These are phyloP conservation scores for Hymenoscyphus occultus DNA, from an alignment of 2,329 filamentous ascomycete species.

Conservation along the genomic window DNA sequence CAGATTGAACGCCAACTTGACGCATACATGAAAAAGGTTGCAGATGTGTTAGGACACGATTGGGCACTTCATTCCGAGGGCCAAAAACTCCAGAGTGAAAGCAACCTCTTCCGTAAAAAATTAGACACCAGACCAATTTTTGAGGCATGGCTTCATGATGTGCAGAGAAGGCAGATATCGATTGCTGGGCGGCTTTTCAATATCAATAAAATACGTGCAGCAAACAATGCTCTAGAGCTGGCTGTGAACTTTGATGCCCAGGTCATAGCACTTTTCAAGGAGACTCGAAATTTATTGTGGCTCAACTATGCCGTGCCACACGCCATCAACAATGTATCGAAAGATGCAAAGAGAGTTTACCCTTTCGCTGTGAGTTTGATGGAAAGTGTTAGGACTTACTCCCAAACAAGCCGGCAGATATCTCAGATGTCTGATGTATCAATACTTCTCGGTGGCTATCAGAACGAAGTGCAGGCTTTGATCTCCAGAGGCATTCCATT, in stretches of 20 bases:
- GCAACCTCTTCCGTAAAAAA: conserved; percentile 92
- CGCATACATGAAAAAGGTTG: conserved; percentile 98
- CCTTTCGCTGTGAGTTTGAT: conserved; percentile 97
- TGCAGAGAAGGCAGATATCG: conserved; percentile 81
- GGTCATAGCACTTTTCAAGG: conserved; percentile 97
- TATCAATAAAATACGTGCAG: conserved; percentile 83
- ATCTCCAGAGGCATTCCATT: conserved; percentile 85
- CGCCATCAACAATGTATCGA: conserved; percentile 90
- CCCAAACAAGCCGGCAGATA: conserved; percentile 84
- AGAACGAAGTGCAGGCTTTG: conserved; percentile 82
- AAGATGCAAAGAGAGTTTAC: conserved; percentile 98
- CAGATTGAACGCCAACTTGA: conserved; percentile 96
- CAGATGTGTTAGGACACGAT: conserved; percentile 90
- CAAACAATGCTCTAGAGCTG: conserved; percentile 83
- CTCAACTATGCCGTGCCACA: conserved; percentile 93
- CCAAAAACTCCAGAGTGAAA: conserved; percentile 87
- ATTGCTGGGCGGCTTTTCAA: conserved; percentile 92
- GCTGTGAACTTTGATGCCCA: conserved; percentile 96
- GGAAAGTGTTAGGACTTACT: conserved; percentile 94
- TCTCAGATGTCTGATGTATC: conserved; percentile 82
- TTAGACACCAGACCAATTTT: conserved; percentile 92
- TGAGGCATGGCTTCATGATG: conserved; percentile 91
- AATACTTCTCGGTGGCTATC: conserved; percentile 83
- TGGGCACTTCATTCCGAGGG: conserved; percentile 95
- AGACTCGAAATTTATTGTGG: conserved; percentile 94